Conservation (phyloP, 2,329 filamentous ascomycete species). For the Ceratocystis papillata region DNA sequence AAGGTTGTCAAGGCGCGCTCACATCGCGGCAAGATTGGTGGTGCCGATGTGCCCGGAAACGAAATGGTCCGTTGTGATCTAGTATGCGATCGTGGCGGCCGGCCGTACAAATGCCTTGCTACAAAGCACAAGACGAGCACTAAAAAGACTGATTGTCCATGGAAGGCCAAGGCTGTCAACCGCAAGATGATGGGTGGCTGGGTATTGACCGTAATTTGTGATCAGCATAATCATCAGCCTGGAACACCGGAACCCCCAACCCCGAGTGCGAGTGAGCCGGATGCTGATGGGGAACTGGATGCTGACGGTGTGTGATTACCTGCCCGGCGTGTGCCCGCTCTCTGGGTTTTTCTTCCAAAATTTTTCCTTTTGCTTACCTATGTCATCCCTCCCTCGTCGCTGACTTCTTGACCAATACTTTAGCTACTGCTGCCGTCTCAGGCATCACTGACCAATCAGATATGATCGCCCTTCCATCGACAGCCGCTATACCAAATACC, state of each 20-base stretch:
- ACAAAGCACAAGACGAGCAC: constrained; percentile 39
- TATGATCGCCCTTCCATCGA: constrained; percentile 11
- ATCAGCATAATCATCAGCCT: constrained; percentile 38
- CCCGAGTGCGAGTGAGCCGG: constrained; percentile 31
- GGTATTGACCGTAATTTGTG: constrained; percentile 37
- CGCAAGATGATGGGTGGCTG: constrained; percentile 37
- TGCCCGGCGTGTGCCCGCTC: not conserved
- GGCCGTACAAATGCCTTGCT: constrained; percentile 37
- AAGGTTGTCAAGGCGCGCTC: constrained; percentile 39
- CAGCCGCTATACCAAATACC: not conserved
- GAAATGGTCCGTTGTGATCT: constrained; percentile 38
- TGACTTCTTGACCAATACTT: constrained; percentile 2
- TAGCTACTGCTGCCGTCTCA: constrained; percentile 5
- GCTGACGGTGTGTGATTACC: constrained; percentile 23
- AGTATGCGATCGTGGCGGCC: constrained; percentile 38
- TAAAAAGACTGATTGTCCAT: constrained; percentile 39
- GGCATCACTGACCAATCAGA: constrained; percentile 18
- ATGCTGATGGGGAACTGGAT: constrained; percentile 30
- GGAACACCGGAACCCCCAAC: constrained; percentile 37
- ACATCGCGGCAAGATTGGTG: constrained; percentile 35
- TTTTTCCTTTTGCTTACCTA: not conserved
- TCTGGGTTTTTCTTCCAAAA: not conserved
- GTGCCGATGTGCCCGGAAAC: constrained; percentile 35
- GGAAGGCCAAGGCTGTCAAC: constrained; percentile 38
- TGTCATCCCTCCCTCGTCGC: not conserved